Evolutionary conservation across 257 asterid species (phyloP).

Genomic region (Paulownia fortunei): DNA sequence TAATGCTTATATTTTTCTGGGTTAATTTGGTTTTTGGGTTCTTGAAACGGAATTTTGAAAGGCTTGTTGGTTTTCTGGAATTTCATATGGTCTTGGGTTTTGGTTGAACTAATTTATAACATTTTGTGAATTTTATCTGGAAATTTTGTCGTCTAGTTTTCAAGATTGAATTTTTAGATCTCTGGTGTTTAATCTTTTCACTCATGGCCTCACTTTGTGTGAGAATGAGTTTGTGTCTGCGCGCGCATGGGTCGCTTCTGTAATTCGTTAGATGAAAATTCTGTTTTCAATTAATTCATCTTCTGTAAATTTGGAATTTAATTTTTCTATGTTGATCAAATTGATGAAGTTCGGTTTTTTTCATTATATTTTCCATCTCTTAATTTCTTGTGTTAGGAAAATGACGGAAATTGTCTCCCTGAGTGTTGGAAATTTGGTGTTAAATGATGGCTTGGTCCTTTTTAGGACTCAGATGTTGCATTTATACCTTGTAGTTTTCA

Average conservation of each 20-base stretch:
- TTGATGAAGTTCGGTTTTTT: not conserved
- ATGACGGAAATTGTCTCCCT: not conserved
- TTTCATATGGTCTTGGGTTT: not conserved
- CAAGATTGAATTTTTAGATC: constrained; percentile 24
- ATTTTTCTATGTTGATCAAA: not conserved
- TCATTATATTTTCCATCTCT: not conserved
- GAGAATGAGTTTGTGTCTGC: not conserved
- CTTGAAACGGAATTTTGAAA: not conserved
- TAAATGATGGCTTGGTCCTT: not conserved
- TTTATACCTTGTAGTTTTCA: constrained; percentile 2
- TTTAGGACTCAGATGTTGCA: not conserved
- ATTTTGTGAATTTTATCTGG: not conserved
- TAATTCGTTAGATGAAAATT: not conserved
- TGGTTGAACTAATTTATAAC: not conserved
- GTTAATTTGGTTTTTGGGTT: constrained; percentile 12
- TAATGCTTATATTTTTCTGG: not conserved
- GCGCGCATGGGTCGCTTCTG: not conserved
- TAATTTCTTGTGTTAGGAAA: constrained; percentile 8
- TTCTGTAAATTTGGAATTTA: constrained; percentile 8
- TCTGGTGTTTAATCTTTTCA: not conserved
- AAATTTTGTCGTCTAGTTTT: not conserved
- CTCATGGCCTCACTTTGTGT: not conserved
- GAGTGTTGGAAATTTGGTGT: not conserved
- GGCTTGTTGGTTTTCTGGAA: constrained; percentile 5
- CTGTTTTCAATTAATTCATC: not conserved